Evolutionary conservation across 2,329 filamentous ascomycete genomes (phyloP), one percentile per base, ranked within the genome.

Genomic region (Aaosphaeria pasadenensis): DNA sequence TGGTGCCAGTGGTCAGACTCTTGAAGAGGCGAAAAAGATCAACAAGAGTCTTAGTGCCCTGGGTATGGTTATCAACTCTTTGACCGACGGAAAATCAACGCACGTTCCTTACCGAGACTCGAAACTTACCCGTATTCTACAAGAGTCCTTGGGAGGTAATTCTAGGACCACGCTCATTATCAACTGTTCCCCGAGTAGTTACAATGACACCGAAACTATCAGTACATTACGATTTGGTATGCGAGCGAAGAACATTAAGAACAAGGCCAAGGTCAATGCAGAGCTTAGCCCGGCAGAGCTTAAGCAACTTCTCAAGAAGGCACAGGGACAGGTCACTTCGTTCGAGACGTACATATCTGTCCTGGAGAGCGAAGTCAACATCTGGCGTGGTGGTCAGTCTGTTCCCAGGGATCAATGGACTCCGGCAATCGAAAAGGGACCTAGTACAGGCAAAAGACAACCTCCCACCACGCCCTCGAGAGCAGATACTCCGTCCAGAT

Each of bases 21-120:
- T 99, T 39, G 94, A 97, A 72, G 94, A 99, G 71, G 94, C 94
- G 52, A 97, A 97, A 80, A 99, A 99, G 81, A 99, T 99, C 81
- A 99, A 99, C 82, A 97, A 97, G 81, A 96, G 91, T 80, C 82
- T 99, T 77, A 96, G 91, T 75, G 91, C 94, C 47, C 81, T 99
- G 51, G 94, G 94, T 63, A 97, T 96, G 91, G 94, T 97, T 75
- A 99, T 99, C 80, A 97, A 97, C 74, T 85, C 91, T 46, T 77
- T 99, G 62, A 96, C 94, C 3, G 94, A 97, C 70, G 92, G 91
- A 67, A 96, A 95, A 88, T 96, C 91, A 39, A 91, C 88, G 41
- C 91, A 97, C 66, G 82, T 99, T 56, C 94, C 94, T 1, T 99
- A 97, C 72, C 87, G 94, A 80, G 94, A 99, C 74, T 97, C 92